These are phyloP conservation scores for Warburgia ugandensis DNA, from an alignment of 164 flowering plant genomes.

Conservation along the genomic window DNA sequence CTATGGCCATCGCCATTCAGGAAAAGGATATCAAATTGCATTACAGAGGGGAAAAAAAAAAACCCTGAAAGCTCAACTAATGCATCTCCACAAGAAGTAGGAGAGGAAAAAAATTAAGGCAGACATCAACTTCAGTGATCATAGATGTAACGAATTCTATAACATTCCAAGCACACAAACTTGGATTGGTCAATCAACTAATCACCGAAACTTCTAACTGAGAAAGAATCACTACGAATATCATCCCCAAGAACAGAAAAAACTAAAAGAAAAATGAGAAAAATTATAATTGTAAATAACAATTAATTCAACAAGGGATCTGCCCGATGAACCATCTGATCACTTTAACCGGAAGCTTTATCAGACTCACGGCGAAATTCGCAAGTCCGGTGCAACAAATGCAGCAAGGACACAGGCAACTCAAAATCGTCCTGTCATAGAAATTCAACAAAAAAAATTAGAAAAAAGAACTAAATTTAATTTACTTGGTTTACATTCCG, in stretches of 20 bases:
- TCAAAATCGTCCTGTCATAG: slow-evolving; percentile 40
- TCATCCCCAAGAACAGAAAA: neutral
- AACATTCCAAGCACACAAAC: too few species aligned
- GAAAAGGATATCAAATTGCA: too few species aligned
- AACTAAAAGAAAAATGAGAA: neutral
- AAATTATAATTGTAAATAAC: neutral
- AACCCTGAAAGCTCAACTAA: too few species aligned
- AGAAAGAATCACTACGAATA: neutral
- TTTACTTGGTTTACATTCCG: neutral
- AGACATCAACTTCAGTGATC: too few species aligned
- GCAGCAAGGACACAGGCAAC: slow-evolving; percentile 74
- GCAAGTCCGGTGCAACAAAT: slow-evolving; percentile 47
- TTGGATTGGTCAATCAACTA: neutral
- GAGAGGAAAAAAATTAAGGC: too few species aligned
- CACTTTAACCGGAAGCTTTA: slow-evolving; percentile 49
- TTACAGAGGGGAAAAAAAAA: too few species aligned
- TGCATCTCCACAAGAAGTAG: too few species aligned
- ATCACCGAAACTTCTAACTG: neutral
- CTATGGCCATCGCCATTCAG: too few species aligned
- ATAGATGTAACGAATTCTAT: too few species aligned
- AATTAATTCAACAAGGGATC: slow-evolving; percentile 46
- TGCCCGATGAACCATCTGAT: slow-evolving; percentile 44
- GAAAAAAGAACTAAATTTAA: neutral
- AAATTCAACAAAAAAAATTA: neutral
- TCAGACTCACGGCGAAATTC: slow-evolving; percentile 38